phyloP scores from a whole-genome alignment of 768 basidiomycete species.

The Rhodotorula graminis region DNA sequence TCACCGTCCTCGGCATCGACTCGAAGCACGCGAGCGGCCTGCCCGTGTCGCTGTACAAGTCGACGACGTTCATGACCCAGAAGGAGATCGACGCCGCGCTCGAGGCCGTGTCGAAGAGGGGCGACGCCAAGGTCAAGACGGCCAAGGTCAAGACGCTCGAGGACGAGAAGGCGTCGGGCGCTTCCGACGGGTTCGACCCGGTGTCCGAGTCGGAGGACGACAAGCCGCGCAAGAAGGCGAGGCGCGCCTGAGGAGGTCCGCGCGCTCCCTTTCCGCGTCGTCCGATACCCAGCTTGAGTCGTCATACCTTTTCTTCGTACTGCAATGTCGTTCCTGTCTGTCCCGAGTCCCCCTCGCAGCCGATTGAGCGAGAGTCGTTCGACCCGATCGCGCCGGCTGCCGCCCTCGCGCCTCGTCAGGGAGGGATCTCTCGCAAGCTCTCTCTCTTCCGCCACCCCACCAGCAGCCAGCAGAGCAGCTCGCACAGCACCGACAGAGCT shows the following conservation, averaged over 20 bases:
- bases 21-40: conserved; percentile 32
- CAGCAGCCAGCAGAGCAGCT: not conserved
- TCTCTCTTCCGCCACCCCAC: not conserved
- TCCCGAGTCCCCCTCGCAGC: too few relatives aligned
- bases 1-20: conserved; percentile 37
- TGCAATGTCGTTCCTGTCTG: not conserved
- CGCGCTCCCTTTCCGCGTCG: not conserved
- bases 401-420: too few relatives aligned
- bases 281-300: not conserved
- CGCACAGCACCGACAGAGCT: not conserved
- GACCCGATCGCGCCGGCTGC: not conserved
- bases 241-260: not conserved
- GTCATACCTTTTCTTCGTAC: not conserved
- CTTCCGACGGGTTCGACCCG: conserved; percentile 6
- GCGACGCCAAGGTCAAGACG: not conserved
- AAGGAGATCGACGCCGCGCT: conserved; percentile 17
- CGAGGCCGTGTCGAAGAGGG: not conserved
- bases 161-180: conserved; percentile 9
- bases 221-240: not conserved
- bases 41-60: conserved; percentile 6
- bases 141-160: conserved; percentile 27
- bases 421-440: not conserved
- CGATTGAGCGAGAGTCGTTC: not conserved
- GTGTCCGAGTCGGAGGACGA: conserved; percentile 12
- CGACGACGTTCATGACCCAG: conserved; percentile 24